These are phyloP conservation scores for Tubosaeta sp. DNA, from an alignment of 768 basidiomycete genomes.

Conservation along the genomic window DNA sequence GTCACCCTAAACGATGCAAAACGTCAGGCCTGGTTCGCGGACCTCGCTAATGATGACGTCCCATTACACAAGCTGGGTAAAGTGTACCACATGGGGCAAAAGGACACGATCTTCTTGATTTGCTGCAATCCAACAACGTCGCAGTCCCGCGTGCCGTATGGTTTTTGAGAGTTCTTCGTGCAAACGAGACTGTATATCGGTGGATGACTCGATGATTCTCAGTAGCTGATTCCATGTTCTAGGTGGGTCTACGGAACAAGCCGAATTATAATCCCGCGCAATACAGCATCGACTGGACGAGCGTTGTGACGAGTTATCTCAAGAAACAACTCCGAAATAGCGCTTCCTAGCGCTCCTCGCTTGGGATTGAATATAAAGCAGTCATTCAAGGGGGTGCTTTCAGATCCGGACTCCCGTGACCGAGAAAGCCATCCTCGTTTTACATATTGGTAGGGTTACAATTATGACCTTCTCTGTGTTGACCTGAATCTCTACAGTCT, in stretches of 20 bases:
- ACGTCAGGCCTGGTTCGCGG: conserved; percentile 77
- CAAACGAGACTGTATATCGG: conserved; percentile 68
- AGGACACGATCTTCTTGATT: conserved; percentile 77
- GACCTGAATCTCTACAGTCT: conserved; percentile 41
- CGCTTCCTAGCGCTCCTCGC: conserved; percentile 73
- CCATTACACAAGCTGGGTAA: conserved; percentile 79
- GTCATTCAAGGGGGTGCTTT: conserved; percentile 76
- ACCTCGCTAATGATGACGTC: conserved; percentile 75
- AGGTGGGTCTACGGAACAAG: conserved; percentile 75
- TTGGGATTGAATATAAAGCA: conserved; percentile 77
- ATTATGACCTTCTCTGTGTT: neutral
- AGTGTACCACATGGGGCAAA: conserved; percentile 85
- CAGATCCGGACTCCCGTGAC: conserved; percentile 65
- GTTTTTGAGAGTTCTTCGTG: conserved; percentile 84
- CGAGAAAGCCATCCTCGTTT: conserved; percentile 74
- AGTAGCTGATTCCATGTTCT: conserved; percentile 1
- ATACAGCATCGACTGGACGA: too few relatives aligned
- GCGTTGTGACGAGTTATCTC: conserved; percentile 72
- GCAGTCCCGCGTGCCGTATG: conserved; percentile 80
- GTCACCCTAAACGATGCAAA: conserved; percentile 78
- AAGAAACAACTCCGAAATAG: conserved; percentile 82
- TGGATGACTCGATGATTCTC: neutral
- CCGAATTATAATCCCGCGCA: too few relatives aligned
- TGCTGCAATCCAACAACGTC: conserved; percentile 71
- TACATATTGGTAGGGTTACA: conserved; percentile 57